phyloP scores from a whole-genome alignment of 371 early-diverging fungal genomes.

The Mucor piriformis region DNA sequence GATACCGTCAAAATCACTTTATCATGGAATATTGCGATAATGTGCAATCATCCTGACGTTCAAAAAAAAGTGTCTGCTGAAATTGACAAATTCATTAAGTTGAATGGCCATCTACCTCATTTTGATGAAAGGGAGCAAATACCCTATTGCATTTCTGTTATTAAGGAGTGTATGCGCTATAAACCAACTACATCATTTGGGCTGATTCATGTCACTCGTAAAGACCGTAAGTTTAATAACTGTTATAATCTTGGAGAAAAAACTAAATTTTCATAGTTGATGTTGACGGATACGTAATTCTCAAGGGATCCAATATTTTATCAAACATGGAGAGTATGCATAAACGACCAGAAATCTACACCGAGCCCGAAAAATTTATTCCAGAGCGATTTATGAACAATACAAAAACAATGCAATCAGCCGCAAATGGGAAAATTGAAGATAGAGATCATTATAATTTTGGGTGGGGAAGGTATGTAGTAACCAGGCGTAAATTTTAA shows the following conservation, averaged over 20 bases:
- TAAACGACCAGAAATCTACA: constrained; percentile 1
- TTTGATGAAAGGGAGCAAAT: constrained; percentile 15
- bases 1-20: constrained; percentile 10
- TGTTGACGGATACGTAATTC: constrained; percentile 19
- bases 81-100: constrained; percentile 9
- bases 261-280: neutral
- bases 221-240: constrained; percentile 14
- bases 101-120: constrained; percentile 8
- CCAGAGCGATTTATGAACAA: constrained; percentile 17
- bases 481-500: neutral
- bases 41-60: constrained; percentile 9
- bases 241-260: neutral
- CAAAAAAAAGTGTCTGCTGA: constrained; percentile 6
- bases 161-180: constrained; percentile 22
- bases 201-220: constrained; percentile 7
- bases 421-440: constrained; percentile 17
- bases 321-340: constrained; percentile 14
- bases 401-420: constrained; percentile 7
- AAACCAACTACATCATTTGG: constrained; percentile 13
- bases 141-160: constrained; percentile 13
- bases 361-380: constrained; percentile 10
- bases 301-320: constrained; percentile 12
- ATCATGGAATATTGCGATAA: constrained; percentile 9
- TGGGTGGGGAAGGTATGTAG: constrained; percentile 26
- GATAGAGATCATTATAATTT: constrained; percentile 22